Conservation (phyloP, 192 early-diverging fungal species). For the Podila horticola region DNA sequence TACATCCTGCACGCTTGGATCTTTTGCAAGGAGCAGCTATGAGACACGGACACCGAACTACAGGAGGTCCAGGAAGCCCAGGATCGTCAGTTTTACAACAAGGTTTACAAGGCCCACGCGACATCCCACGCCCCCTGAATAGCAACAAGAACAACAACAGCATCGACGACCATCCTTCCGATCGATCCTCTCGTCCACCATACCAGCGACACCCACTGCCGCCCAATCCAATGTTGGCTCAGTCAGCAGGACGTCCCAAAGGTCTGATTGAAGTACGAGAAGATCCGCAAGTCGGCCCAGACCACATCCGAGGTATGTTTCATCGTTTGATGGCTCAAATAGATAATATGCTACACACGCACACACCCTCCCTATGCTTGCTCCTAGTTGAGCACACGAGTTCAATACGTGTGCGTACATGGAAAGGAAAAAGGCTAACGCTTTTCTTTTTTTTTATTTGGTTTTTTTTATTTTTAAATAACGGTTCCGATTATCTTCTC, state of each 20-base stretch:
- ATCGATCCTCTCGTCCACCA: neutral
- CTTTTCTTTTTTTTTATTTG: neutral
- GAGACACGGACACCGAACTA: neutral
- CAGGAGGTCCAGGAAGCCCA: neutral
- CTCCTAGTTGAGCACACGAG: neutral
- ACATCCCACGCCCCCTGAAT: too few species aligned
- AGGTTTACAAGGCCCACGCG: too few species aligned
- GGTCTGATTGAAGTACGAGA: constrained; percentile 13
- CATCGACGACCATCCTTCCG: neutral
- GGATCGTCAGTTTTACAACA: too few species aligned
- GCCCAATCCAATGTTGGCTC: neutral
- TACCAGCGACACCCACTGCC: neutral
- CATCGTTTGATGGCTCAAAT: neutral
- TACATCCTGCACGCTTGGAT: constrained; percentile 1
- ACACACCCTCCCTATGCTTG: neutral
- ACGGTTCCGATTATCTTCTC: neutral
- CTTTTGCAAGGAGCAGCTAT: neutral
- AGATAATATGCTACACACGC: too few species aligned
- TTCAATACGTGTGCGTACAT: neutral
- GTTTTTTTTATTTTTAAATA: too few species aligned
- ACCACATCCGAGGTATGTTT: constrained; percentile 45
- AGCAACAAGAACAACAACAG: neutral
- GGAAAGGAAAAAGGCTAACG: neutral
- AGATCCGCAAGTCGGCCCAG: constrained; percentile 20
- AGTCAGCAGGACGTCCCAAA: neutral